A percentile compares a stretch with the other conserved stretches of the same genome.
Evolutionary conservation across 768 basidiomycete genomes (phyloP).

Genomic region (Amylocystis lapponica): DNA sequence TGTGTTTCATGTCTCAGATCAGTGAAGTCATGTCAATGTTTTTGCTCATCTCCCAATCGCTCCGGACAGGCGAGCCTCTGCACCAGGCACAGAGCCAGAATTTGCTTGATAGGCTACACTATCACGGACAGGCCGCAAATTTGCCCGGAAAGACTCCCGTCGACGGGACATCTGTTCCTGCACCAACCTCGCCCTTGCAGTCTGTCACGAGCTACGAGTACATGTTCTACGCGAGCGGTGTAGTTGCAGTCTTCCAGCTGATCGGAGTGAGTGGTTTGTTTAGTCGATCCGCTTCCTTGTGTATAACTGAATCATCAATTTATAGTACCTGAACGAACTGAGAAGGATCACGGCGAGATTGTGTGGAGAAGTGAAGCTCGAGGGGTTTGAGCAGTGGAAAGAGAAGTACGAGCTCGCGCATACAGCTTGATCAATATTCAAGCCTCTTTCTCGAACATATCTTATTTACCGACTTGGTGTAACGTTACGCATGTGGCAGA

Average conservation of each 20-base stretch:
- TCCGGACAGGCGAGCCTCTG: slow-evolving; percentile 40
- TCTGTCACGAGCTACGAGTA: slow-evolving; percentile 24
- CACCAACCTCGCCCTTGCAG: slow-evolving; percentile 4
- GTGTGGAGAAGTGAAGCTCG: slow-evolving; percentile 37
- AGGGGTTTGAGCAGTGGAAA: slow-evolving; percentile 34
- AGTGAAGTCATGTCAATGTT: slow-evolving; percentile 41
- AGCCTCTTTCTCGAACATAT: too few species aligned
- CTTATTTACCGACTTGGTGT: too few species aligned
- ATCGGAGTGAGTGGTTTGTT: slow-evolving; percentile 19
- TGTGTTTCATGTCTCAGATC: slow-evolving; percentile 23
- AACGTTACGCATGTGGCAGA: too few species aligned
- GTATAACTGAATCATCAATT: neutral
- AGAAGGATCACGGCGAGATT: slow-evolving; percentile 29
- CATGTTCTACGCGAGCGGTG: slow-evolving; percentile 35
- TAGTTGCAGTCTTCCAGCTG: slow-evolving; percentile 35
- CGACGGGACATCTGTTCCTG: neutral
- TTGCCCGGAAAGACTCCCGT: slow-evolving; percentile 6
- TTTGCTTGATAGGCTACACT: slow-evolving; percentile 40
- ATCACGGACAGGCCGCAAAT: slow-evolving; percentile 29
- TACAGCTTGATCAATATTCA: too few species aligned
- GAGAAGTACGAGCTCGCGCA: slow-evolving; percentile 33
- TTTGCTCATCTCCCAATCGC: slow-evolving; percentile 36
- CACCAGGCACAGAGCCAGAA: slow-evolving; percentile 36
- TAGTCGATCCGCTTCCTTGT: neutral
- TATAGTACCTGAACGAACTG: slow-evolving; percentile 27